phyloP scores from a whole-genome alignment of 192 early-diverging fungal genomes.

The Coemansia sp. region DNA sequence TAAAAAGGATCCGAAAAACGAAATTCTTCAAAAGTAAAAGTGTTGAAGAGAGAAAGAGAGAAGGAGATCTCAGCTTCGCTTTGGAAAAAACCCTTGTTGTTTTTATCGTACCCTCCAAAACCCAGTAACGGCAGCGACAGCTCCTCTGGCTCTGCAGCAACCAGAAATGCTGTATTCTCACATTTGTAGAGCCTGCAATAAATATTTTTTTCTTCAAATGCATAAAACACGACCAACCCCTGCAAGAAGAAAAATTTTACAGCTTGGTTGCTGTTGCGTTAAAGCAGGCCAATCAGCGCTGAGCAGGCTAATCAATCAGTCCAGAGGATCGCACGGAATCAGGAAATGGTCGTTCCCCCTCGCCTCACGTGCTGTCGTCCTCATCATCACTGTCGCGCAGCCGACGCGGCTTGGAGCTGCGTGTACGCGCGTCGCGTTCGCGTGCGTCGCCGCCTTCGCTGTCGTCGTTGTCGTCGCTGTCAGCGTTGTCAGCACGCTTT shows the following conservation, averaged over 20 bases:
- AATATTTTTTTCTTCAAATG: conserved; percentile 7
- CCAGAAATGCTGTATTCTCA: background rate
- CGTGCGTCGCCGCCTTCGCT: background rate
- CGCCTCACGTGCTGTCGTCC: conserved; percentile 15
- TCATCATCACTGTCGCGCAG: conserved; percentile 38
- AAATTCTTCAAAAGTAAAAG: conserved; percentile 8
- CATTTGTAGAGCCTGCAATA: background rate
- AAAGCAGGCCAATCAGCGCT: conserved; percentile 15
- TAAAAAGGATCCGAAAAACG: conserved; percentile 12
- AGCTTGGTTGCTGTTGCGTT: conserved; percentile 18
- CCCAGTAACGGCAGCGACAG: background rate
- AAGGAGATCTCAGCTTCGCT: background rate
- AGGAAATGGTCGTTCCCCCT: conserved; percentile 9
- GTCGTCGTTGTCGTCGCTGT: conserved; percentile 18
- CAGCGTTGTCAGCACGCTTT: conserved; percentile 24
- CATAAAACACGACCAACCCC: conserved; percentile 1
- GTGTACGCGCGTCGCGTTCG: conserved; percentile 10
- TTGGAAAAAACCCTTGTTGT: background rate
- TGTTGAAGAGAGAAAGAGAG: conserved; percentile 17
- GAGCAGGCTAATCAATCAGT: conserved; percentile 4
- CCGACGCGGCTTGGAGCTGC: conserved; percentile 37
- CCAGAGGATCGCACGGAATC: no score
- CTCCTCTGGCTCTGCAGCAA: background rate
- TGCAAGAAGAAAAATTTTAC: conserved; percentile 44
- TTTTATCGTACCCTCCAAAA: background rate